phyloP scores from a whole-genome alignment of 257 asterid species.

The Solanum paucissectum region DNA sequence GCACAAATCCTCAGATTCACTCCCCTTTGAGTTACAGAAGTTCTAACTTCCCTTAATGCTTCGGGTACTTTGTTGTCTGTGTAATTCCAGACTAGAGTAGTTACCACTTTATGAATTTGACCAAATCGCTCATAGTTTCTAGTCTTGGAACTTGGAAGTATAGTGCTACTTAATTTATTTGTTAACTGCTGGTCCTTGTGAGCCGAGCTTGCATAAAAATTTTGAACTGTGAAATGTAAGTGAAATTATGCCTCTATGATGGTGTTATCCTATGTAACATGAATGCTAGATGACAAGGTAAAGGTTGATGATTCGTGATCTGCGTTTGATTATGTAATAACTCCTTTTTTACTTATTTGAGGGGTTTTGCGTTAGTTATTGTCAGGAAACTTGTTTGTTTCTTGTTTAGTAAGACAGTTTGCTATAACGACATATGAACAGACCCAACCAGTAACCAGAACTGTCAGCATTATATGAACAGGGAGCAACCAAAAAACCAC shows the following conservation, averaged over 20 bases:
- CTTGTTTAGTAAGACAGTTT: not conserved
- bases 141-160: not conserved
- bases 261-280: not conserved
- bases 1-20: not conserved
- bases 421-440: not conserved
- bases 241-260: not conserved
- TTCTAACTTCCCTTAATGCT: not conserved
- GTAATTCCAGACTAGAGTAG: not conserved
- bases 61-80: not conserved
- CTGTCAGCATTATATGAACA: not conserved
- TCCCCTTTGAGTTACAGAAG: not conserved
- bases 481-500: not conserved
- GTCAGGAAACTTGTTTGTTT: not conserved
- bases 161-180: not conserved
- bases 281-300: not conserved
- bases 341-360: not conserved
- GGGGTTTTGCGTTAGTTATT: not conserved
- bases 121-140: not conserved
- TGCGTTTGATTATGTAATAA: not conserved
- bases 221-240: not conserved
- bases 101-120: not conserved
- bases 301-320: not conserved
- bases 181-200: not conserved
- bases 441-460: not conserved
- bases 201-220: not conserved